Evolutionary conservation across 1,284 basidiomycete genomes (phyloP).

Genomic region (Cryptococcus sp.): DNA sequence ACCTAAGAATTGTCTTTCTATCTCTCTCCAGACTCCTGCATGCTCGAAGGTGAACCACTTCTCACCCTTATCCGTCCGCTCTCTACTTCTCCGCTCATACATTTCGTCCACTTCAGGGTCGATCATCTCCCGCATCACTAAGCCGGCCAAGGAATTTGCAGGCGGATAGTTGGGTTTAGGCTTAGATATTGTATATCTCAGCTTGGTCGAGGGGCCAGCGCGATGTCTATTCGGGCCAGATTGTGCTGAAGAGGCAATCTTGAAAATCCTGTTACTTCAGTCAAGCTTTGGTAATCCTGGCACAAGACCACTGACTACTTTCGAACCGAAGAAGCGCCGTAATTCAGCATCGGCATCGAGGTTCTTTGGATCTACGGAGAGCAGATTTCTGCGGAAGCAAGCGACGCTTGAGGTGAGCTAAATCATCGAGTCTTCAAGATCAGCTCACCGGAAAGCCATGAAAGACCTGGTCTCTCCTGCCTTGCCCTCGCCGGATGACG

Average conservation of each 20-base stretch:
- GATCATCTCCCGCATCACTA: conserved; percentile 64
- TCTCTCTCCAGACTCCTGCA: conserved; percentile 73
- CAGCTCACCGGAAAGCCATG: conserved; percentile 28
- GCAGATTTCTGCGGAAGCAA: conserved; percentile 56
- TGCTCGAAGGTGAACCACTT: conserved; percentile 87
- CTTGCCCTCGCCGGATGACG: not conserved
- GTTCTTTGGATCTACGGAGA: conserved; percentile 72
- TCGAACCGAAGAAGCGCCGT: conserved; percentile 86
- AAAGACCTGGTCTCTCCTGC: conserved; percentile 12
- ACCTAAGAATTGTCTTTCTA: conserved; percentile 75
- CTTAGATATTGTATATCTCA: conserved; percentile 45
- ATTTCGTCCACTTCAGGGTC: conserved; percentile 61
- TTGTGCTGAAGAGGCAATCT: conserved; percentile 39
- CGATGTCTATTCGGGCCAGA: conserved; percentile 30
- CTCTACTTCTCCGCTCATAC: conserved; percentile 55
- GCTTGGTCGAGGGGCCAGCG: conserved; percentile 33
- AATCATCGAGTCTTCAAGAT: not conserved
- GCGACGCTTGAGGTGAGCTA: not conserved
- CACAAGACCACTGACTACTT: conserved; percentile 63
- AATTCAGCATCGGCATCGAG: conserved; percentile 86
- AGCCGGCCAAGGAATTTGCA: conserved; percentile 56
- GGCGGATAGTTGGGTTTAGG: conserved; percentile 54
- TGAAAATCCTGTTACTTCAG: not conserved
- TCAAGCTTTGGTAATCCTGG: not conserved
- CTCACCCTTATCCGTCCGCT: conserved; percentile 57